Evolutionary conservation across 768 basidiomycete species (phyloP).

Genomic region (Podaxis carcinomalis): DNA sequence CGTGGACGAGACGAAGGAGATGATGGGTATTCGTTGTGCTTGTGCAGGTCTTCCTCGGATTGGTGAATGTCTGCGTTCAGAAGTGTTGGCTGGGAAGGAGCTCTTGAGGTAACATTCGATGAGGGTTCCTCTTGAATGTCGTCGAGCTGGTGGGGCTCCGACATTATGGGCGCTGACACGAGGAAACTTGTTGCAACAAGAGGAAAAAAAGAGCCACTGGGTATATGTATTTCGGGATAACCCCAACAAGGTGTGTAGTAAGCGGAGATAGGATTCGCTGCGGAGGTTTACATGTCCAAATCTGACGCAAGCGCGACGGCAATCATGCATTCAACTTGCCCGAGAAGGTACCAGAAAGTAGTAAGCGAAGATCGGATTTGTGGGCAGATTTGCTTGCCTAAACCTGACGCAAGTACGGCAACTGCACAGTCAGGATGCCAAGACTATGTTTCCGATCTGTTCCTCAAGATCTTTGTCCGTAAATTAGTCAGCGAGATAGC

Average conservation of each 20-base stretch:
- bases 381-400: too few species aligned
- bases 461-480: too few species aligned
- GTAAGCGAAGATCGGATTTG: too few species aligned
- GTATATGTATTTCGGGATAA: not conserved
- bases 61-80: not conserved
- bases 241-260: not conserved
- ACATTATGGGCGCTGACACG: not conserved
- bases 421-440: too few species aligned
- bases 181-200: not conserved
- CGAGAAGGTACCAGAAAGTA: too few species aligned
- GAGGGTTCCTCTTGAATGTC: constrained; percentile 11
- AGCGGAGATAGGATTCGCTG: too few species aligned
- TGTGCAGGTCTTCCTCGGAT: not conserved
- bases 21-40: not conserved
- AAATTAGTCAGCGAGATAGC: not conserved
- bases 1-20: constrained; percentile 3
- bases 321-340: not conserved
- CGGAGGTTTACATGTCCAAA: not conserved
- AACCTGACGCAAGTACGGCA: too few species aligned
- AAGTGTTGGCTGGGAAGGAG: not conserved
- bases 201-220: not conserved
- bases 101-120: not conserved
- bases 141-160: constrained; percentile 1
- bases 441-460: too few species aligned
- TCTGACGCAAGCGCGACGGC: not conserved